Evolutionary conservation across 192 early-diverging fungal genomes (phyloP), one percentile per base, ranked within the genome.

Genomic region (Phycomyces nitens): DNA sequence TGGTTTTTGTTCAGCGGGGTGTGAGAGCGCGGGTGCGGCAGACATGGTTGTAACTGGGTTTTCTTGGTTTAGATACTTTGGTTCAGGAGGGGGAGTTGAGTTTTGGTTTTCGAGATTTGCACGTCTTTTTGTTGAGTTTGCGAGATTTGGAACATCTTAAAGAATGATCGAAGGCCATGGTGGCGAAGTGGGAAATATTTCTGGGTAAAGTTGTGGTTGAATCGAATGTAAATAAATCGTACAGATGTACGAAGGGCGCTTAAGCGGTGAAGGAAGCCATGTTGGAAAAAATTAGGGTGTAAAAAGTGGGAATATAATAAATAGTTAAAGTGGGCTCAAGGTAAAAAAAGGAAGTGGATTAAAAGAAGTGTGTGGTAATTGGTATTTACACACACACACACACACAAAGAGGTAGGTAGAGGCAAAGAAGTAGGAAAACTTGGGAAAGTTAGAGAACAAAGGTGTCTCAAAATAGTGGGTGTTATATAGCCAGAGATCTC

Each of bases 211-310:
- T 6, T 12, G 49, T 21, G 43, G 22, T 66, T 43, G 57, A 66
- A 66, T 66, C 64, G 64, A 24, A 41, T 59, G 20, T 1, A 24
- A 21, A 42, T 40, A 52, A 58, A 58, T 38, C 43, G 29, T 57
- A 38, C 53, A 44, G 34, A n/a, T 49, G 64, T 66, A 57, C 64
- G 64, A 65, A 52, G 23, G 23, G 47, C 47, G 27, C 56, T 66
- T 66, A 66, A 66, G 64, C 64, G 56, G 44, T 43, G 64, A 49
- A 39, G 22, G 56, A 66, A 56, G 47, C 56, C 64, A 57, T 66
- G 38, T 22, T 29, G 57, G 23, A 43, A 40, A 38, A 41, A 41
- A 59, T 42, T 40, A 42, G 21, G 41, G 38, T 24, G 23, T 4
- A 24, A 38, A 58, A 22, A 58, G 29, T 22, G 57, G 57, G 18